Conservation (phyloP, 306 rosid genomes). For the Fagus crenata region DNA sequence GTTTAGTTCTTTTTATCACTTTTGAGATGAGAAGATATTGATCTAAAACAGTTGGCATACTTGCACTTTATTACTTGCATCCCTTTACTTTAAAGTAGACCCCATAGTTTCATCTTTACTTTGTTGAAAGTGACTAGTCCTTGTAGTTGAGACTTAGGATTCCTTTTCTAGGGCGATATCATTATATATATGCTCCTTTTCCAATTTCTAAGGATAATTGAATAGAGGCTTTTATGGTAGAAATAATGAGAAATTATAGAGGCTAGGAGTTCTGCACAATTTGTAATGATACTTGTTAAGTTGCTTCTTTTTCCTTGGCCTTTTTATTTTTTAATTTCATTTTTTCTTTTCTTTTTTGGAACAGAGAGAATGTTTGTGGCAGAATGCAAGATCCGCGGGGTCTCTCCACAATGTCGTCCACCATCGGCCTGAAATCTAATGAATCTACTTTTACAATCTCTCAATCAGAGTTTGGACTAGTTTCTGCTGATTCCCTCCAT, state of each 20-base stretch:
- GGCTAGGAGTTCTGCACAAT: neutral
- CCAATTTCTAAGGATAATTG: slow-evolving; percentile 22
- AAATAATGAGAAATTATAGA: slow-evolving; percentile 18
- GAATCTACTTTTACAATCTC: slow-evolving; percentile 18
- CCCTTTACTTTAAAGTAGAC: slow-evolving; percentile 34
- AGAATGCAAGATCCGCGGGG: slow-evolving; percentile 39
- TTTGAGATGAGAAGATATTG: slow-evolving; percentile 2
- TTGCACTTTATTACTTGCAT: slow-evolving; percentile 14
- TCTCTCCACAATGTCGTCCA: slow-evolving; percentile 32
- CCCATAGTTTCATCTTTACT: slow-evolving; percentile 35
- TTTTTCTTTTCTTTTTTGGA: slow-evolving; percentile 5
- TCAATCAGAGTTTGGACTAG: slow-evolving; percentile 46
- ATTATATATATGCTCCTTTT: slow-evolving; percentile 16
- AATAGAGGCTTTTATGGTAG: slow-evolving; percentile 22
- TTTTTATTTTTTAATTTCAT: neutral
- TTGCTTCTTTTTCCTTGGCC: slow-evolving; percentile 9
- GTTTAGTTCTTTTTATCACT: slow-evolving; percentile 21
- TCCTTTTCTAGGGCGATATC: slow-evolving; percentile 26
- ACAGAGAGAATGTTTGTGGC: slow-evolving; percentile 32
- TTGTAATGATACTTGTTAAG: slow-evolving; percentile 10
- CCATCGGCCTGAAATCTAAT: slow-evolving; percentile 24
- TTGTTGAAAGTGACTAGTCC: slow-evolving; percentile 41
- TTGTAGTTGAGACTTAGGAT: slow-evolving; percentile 34
- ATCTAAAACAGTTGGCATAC: slow-evolving; percentile 11
- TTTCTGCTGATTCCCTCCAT: slow-evolving; percentile 52